Evolutionary conservation across 129 eudicot genomes (phyloP), one percentile per base, ranked within the genome.

Genomic region (Apium graveolens): DNA sequence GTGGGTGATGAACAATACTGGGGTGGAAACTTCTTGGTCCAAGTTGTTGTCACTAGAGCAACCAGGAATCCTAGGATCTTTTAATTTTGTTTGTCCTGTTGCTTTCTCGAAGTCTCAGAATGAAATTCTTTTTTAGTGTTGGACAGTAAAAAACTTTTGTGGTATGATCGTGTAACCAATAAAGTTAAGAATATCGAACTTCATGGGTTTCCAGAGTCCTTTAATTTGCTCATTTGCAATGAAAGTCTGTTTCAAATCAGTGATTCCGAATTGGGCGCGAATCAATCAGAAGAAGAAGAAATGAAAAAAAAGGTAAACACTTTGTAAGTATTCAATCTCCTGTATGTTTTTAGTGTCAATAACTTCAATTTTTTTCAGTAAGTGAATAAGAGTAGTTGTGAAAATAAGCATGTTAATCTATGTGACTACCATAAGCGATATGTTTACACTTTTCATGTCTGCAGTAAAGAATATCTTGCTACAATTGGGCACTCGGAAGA

Each of bases 161-260:
- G 70, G 70, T 27, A 63, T 63, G 70, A 63, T 32, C 20, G 29
- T n/a, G 35, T 2, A 63, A 11, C 13, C 17, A 29, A 63, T 27
- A 9, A 63, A 11, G 12, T 26, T 32, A 34, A 68, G 73, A n/a
- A 55, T 24, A n/a, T 55, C 6, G 27, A 7, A n/a, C 26, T 55
- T 24, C 65, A 55, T 0, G 65, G 65, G 65, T 18, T 55, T 55
- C 65, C 65, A 21, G 27, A 55, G 26, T 20, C 65, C 20, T 55
- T 55, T 55, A 12, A 21, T 5, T 11, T 68, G 89, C 96, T 92
- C 90, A 97, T 26, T 97, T 92, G 83, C 72, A 81, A 80, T 85
- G 90, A 35, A 92, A 83, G 81, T 91, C 87, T 79, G 90, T 91
- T 57, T 79, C 86, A 78, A 16, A 46, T 46, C 53, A 46, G 53